These are phyloP conservation scores for Heritiera littoralis DNA, from an alignment of 345 rosid species.

Conservation along the genomic window DNA sequence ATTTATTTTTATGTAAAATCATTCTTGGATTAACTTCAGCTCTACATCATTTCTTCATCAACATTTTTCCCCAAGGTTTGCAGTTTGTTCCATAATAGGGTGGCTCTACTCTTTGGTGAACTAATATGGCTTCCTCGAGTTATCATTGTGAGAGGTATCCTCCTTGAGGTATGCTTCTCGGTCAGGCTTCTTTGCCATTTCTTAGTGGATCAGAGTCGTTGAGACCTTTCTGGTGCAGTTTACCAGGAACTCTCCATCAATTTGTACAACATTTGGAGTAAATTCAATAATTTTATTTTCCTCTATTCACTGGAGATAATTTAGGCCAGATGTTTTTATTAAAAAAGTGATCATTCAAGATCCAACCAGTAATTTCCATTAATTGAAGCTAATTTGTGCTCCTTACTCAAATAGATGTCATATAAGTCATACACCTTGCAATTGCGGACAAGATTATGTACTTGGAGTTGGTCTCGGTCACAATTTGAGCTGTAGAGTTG, in stretches of 20 bases:
- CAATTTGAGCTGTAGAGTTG: background rate
- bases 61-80: constrained; percentile 44
- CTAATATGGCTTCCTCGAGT: constrained; percentile 38
- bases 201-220: background rate
- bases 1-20: constrained; percentile 25
- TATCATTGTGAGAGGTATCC: constrained; percentile 57
- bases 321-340: background rate
- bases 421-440: background rate
- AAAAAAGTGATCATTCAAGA: background rate
- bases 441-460: background rate
- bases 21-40: constrained; percentile 33
- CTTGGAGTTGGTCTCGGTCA: background rate
- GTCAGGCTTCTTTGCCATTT: constrained; percentile 42
- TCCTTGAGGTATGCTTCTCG: constrained; percentile 61
- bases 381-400: background rate
- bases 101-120: constrained; percentile 43
- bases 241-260: background rate
- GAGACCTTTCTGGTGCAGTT: constrained; percentile 18
- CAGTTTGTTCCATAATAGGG: constrained; percentile 43
- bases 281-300: background rate
- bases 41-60: constrained; percentile 30
- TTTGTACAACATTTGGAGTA: background rate
- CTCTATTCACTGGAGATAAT: background rate
- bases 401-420: background rate
- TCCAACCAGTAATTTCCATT: background rate